Base-by-base conservation (phyloP, 306 rosid genomes). In the Dalbergia oliveri region DNA sequence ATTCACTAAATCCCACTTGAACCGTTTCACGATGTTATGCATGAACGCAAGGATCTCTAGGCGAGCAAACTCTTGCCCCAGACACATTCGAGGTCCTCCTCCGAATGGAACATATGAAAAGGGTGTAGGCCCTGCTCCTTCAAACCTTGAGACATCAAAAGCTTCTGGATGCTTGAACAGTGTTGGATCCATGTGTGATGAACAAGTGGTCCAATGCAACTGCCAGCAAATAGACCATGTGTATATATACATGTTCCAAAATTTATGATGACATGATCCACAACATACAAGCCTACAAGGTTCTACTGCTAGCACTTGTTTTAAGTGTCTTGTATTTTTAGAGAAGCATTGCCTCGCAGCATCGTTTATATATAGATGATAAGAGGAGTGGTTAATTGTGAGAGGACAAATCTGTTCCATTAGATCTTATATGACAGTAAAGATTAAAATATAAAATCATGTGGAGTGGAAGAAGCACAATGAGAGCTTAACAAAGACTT, bases 71-170 rank as follows among this genome's bases (percentile, higher is more conserved):
- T 89, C 93, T 70, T 81, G 86, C 14, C 94, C 94, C 66, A 85
- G 77, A 73, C 91, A 89, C 83, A 87, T 85, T 76, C 91, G 47
- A 33, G 93, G 93, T 11, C 94, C 88, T 47, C 91, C 85, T 57
- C 88, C 94, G 47, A 90, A 90, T 49, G 91, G 90, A 75, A 81
- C 82, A 12, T 59, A 76, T 44, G 88, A 75, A 77, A 62, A 87
- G 8, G 93, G 88, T 57, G 82, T 71, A 10, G 87, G 81, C 41
- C 84, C 83, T 45, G 77, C 76, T 39, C 86, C 88, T 83, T 89
- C 88, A 59, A 76, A 89, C 72, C 91, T 89, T 49, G 84, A 59
- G 7, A 90, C 73, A 72, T 90, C 88, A 82, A 90, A 90, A 13
- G 16, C 81, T 69, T 88, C 85, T 0, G 91, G 90, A 66, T 66